These are phyloP conservation scores for Dichotomocladium elegans DNA, from an alignment of 371 early-diverging fungal species.

Conservation along the genomic window DNA sequence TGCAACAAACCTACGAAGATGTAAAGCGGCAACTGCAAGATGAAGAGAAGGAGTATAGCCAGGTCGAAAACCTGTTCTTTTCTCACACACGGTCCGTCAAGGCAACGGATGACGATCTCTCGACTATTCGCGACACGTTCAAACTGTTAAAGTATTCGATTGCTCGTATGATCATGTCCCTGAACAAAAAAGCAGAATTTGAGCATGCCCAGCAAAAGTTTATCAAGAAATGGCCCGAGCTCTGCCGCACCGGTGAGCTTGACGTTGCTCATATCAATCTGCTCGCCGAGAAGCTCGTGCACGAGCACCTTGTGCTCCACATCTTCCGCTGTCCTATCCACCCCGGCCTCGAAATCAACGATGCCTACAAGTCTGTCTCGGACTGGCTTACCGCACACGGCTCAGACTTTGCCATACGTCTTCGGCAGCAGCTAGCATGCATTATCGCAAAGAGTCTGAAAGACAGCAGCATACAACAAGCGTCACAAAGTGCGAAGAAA, in stretches of 20 bases:
- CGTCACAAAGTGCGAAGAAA: constrained; percentile 33
- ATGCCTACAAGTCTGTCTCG: constrained; percentile 46
- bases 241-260: constrained; percentile 13
- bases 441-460: constrained; percentile 47
- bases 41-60: constrained; percentile 39
- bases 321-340: constrained; percentile 51
- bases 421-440: constrained; percentile 57
- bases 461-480: constrained; percentile 41
- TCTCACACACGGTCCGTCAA: constrained; percentile 55
- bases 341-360: constrained; percentile 50
- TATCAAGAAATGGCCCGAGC: constrained; percentile 29
- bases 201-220: constrained; percentile 40
- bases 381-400: constrained; percentile 47
- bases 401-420: constrained; percentile 47
- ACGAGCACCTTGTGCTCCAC: constrained; percentile 41
- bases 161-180: constrained; percentile 51
- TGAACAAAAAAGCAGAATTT: constrained; percentile 51
- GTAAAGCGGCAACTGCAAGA: constrained; percentile 31
- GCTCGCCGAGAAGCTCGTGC: constrained; percentile 54
- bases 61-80: constrained; percentile 52
- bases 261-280: constrained; percentile 51
- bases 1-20: constrained; percentile 28
- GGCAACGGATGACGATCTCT: constrained; percentile 61
- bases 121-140: constrained; percentile 57
- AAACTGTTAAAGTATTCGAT: constrained; percentile 54